A percentile compares a stretch with the other conserved stretches of the same genome.
phyloP scores from a whole-genome alignment of 2,329 filamentous ascomycete genomes.

The Fusarium floridanum region DNA sequence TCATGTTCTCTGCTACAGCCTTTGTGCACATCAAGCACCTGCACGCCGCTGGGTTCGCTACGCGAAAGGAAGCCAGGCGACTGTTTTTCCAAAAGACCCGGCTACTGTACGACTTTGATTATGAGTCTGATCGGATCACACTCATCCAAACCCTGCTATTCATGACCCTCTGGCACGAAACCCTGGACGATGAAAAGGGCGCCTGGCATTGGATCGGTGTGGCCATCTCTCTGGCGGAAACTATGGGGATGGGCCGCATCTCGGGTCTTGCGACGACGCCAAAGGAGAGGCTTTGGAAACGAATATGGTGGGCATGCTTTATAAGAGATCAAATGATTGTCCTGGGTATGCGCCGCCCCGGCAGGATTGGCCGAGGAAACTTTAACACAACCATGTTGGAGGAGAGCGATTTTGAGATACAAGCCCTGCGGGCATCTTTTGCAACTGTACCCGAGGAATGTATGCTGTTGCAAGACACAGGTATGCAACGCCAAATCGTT shows the following conservation, averaged over 20 bases:
- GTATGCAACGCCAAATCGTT: not conserved
- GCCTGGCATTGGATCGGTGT: constrained; percentile 10
- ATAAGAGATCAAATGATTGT: constrained; percentile 4
- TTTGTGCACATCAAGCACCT: constrained; percentile 4
- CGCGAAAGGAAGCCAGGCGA: too few species aligned
- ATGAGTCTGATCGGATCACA: not conserved
- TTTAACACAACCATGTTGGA: not conserved
- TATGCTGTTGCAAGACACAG: not conserved
- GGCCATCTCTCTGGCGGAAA: not conserved
- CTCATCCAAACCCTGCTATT: constrained; percentile 1
- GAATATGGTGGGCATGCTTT: constrained; percentile 12
- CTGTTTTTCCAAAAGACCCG: too few species aligned
- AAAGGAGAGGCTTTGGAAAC: not conserved
- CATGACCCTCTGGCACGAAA: constrained; percentile 11
- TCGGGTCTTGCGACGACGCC: not conserved
- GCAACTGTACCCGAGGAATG: too few species aligned
- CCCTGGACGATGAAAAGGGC: not conserved
- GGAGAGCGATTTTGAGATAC: not conserved
- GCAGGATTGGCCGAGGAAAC: not conserved
- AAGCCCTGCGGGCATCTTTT: not conserved
- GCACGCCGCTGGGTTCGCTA: not conserved
- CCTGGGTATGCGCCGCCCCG: not conserved
- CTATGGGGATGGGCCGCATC: not conserved
- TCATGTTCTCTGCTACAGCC: constrained; percentile 1
- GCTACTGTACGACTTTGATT: not conserved